Evolutionary conservation across 768 basidiomycete genomes (phyloP).

Genomic region (Auricularia sp.): DNA sequence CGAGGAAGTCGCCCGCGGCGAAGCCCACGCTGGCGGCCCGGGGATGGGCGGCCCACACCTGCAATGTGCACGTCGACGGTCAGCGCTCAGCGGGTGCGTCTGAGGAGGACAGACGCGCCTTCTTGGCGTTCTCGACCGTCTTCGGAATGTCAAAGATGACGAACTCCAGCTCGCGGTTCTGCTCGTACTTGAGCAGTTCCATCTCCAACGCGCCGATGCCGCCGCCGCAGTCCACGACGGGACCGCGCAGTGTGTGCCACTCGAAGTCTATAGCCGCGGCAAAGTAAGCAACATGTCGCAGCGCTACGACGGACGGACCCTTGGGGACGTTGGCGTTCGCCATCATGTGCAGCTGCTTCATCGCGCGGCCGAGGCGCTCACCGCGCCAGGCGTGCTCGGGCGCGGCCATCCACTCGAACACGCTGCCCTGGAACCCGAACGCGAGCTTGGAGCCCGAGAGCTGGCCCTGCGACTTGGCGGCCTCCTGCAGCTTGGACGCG

Average conservation of each 20-base stretch:
- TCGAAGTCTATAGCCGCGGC: constrained; percentile 9
- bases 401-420: neutral
- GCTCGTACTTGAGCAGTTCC: constrained; percentile 10
- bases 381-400: neutral
- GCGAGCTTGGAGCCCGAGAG: neutral
- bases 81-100: neutral
- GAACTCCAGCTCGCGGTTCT: constrained; percentile 14
- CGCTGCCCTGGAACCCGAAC: neutral
- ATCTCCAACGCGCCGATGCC: constrained; percentile 11
- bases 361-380: no score
- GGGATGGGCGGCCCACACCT: constrained; percentile 9
- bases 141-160: constrained; percentile 19
- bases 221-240: no score
- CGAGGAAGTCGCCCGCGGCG: constrained; percentile 14
- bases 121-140: constrained; percentile 18
- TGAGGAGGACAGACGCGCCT: constrained; percentile 7
- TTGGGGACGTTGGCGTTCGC: constrained; percentile 10
- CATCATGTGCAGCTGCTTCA: constrained; percentile 14
- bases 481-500: no score
- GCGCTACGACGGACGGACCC: no score
- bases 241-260: constrained; percentile 10
- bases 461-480: neutral
- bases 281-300: constrained; percentile 7
- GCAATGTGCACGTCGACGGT: no score
- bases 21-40: constrained; percentile 7